These are phyloP conservation scores for Tetracladium marchalianum DNA, from an alignment of 495 filamentous ascomycete genomes.

Conservation along the genomic window DNA sequence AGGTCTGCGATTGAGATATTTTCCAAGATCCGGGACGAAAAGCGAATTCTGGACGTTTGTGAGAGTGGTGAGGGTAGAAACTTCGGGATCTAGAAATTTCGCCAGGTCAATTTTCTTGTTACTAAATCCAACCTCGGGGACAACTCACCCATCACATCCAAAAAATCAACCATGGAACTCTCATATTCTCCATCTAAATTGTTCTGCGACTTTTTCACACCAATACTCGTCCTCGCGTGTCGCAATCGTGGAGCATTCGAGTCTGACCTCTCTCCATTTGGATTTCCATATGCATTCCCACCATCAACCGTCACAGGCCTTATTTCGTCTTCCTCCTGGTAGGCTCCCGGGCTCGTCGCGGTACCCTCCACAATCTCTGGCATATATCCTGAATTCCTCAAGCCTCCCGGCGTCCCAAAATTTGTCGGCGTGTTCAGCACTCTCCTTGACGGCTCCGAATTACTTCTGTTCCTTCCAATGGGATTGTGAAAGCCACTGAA, in stretches of 20 bases:
- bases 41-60: conserved; percentile 76
- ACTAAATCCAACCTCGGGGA: background rate
- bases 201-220: conserved; percentile 5
- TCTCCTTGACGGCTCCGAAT: background rate
- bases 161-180: conserved; percentile 51
- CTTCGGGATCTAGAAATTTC: conserved; percentile 52
- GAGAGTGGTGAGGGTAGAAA: conserved; percentile 60
- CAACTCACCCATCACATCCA: conserved; percentile 60
- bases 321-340: too few species aligned
- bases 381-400: too few species aligned
- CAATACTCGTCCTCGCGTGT: conserved; percentile 14
- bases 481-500: too few species aligned
- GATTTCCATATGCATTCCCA: too few species aligned
- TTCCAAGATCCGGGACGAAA: conserved; percentile 61
- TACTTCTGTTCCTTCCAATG: conserved; percentile 10
- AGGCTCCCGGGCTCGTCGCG: too few species aligned
- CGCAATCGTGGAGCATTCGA: conserved; percentile 11
- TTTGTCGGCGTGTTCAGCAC: too few species aligned
- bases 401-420: too few species aligned
- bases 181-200: conserved; percentile 35
- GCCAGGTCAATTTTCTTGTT: conserved; percentile 3
- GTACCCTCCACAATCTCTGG: too few species aligned
- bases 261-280: too few species aligned
- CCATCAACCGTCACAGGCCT: too few species aligned
- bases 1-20: conserved; percentile 56